Evolutionary conservation across 2,329 filamentous ascomycete genomes (phyloP).

Genomic region (Cadophora sp.): DNA sequence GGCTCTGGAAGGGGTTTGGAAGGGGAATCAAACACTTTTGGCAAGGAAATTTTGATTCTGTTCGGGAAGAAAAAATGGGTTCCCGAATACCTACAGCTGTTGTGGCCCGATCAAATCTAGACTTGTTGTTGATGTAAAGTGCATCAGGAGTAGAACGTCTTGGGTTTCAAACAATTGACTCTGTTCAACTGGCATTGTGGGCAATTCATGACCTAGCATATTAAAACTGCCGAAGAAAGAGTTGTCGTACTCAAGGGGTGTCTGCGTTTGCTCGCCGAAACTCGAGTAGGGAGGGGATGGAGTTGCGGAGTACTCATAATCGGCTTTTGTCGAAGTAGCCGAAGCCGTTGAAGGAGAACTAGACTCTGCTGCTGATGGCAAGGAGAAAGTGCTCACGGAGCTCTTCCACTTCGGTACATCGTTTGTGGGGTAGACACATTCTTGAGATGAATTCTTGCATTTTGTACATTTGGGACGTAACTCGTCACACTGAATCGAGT

Average conservation of each 20-base stretch:
- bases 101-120: slow-evolving; percentile 21
- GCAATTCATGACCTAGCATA: slow-evolving; percentile 5
- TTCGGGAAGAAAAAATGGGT: background rate
- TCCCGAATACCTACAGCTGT: background rate
- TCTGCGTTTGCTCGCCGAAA: slow-evolving; percentile 1
- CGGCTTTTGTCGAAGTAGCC: background rate
- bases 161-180: slow-evolving; percentile 19
- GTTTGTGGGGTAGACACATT: slow-evolving; percentile 14
- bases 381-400: slow-evolving; percentile 12
- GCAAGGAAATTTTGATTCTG: background rate
- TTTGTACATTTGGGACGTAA: slow-evolving; percentile 13
- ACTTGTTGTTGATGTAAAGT: slow-evolving; percentile 26
- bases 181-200: slow-evolving; percentile 21
- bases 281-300: slow-evolving; percentile 15
- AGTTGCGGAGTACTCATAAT: slow-evolving; percentile 1
- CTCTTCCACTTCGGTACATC: slow-evolving; percentile 19
- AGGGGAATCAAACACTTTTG: background rate
- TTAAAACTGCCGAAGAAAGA: slow-evolving; percentile 13
- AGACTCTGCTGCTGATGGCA: slow-evolving; percentile 11
- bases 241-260: slow-evolving; percentile 10
- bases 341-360: slow-evolving; percentile 12
- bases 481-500: slow-evolving; percentile 18
- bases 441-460: slow-evolving; percentile 6
- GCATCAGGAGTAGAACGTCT: slow-evolving; percentile 24
- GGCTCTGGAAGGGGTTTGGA: background rate